These are phyloP conservation scores for Syzygium oleosum DNA, from an alignment of 345 rosid species.

Conservation along the genomic window DNA sequence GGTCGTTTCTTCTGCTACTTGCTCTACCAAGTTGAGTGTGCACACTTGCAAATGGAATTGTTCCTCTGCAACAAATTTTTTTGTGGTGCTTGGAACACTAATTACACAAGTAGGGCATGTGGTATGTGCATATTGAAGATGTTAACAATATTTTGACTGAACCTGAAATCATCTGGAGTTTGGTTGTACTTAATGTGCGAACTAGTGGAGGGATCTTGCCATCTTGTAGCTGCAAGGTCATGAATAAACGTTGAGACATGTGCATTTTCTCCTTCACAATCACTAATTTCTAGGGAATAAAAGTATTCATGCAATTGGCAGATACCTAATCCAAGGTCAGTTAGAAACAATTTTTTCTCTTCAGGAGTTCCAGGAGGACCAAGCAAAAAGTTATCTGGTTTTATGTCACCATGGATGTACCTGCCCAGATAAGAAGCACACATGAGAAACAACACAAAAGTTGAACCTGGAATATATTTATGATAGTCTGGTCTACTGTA, in stretches of 20 bases:
- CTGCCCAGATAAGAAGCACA: background rate
- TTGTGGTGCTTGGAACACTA: background rate
- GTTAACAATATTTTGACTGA: background rate
- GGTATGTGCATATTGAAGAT: background rate
- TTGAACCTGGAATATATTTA: background rate
- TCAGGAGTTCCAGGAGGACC: conserved; percentile 1
- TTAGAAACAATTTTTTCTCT: background rate
- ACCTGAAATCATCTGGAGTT: background rate
- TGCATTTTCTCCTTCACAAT: background rate
- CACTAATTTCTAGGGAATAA: background rate
- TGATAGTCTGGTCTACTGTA: too few relatives aligned
- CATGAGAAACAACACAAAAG: background rate
- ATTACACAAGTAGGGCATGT: background rate
- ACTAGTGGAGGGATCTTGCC: background rate
- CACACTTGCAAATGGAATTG: conserved; percentile 1
- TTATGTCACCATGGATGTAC: conserved; percentile 1
- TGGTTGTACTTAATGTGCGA: background rate
- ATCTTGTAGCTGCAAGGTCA: background rate
- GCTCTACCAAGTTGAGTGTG: conserved; percentile 5
- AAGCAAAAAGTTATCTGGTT: background rate
- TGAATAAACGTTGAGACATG: background rate
- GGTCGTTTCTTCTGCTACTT: conserved; percentile 3
- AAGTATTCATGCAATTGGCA: background rate
- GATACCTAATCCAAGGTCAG: background rate
- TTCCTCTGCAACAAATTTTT: background rate